Evolutionary conservation across 805 yeast genomes (phyloP), one percentile per base, ranked within the genome.

Genomic region (Ogataea trehalophila): DNA sequence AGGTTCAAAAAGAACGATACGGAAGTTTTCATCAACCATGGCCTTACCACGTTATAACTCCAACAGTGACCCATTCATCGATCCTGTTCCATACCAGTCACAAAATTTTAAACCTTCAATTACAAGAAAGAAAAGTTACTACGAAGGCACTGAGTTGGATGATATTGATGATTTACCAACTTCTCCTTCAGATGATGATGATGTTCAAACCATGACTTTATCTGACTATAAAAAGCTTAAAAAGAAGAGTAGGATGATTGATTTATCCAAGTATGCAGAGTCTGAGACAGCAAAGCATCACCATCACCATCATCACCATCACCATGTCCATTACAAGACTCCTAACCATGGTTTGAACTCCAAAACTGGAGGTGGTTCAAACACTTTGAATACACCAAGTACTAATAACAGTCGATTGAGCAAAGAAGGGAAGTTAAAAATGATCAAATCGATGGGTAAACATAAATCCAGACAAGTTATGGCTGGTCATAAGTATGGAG

Each of bases 401-500:
- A 54, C 61, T 4, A 57, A 57, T 29, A 57, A 50, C 38, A 51
- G 53, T 18, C 42, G 65, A 38, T 48, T 65, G 17, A 60, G 60
- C 33, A 62, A 58, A 42, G 66, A 63, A 35, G 69, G 69, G 2
- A 65, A 63, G 43, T 49, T 65, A 31, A 61, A 53, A 44, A 50
- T 61, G 33, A 65, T 65, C 9, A 49, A 62, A 26, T 57, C 66
- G 0, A 48, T 65, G 48, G 65, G 64, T 5, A 59, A 53, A 33
- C 56, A 52, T 20, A 54, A 53, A 38, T 46, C 59, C 3, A 56
- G 55, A 39, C 61, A 62, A 43, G 59, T 57, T 6, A 47, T 61
- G 38, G 59, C 62, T 5, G 68, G 63, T 2, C 68, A 63, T 44
- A 45, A 62, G 20, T 63, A 60, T 41, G 70, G 71, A 4, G 68